Evolutionary conservation across 495 filamentous ascomycete species (phyloP), one percentile per base, ranked within the genome.

Genomic region (Hyphodiscus hymeniophilus): DNA sequence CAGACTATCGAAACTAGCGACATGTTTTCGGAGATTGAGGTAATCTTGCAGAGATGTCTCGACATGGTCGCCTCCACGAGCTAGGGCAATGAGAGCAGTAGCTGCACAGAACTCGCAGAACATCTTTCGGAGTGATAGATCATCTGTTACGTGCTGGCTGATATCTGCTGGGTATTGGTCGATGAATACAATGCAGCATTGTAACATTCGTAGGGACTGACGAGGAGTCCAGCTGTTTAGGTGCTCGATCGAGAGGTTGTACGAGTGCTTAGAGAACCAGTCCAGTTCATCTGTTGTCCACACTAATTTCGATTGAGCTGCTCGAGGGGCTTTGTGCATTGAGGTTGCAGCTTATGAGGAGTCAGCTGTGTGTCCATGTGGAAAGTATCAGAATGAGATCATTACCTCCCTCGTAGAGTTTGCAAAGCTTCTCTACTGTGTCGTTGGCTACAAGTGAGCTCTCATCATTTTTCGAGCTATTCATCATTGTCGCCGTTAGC

Each of bases 181-280:
- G 31, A 81, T 74, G 53, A 95, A 80, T 52, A 68, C 66, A 26
- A 79, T 67, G 55, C 82, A 87, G 17, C 69, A 64, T 10, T 65
- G 59, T 2, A 91, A 60, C 38, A 94, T 72, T 21, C 74, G 64
- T 22, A 81, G 46, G 0, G 76, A 68, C 35, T 66, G 62, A 7
- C 65, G 60, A 5, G 78, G 69, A 15, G 72, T 57, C 71, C 83
- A 80, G 11, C 53, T 61, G 0, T 68, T 68, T 28, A 77, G 75
- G 32, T 76, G 66, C 52, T 80, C 78, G 2, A 90, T 59, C 0
- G 79, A 76, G 20, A 87, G 60, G 53, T 90, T 89, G 62, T 92
- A 94, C 6, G 78, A 76, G 53, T 82, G 89, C 45, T 79, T 76
- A 38, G 78, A 80, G 62, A 94, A 87, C 87, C 88, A 92, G 58